A percentile compares a stretch with the other conserved stretches of the same genome.
phyloP scores from a whole-genome alignment of 2,329 filamentous ascomycete species.

The Fusarium irregulare region DNA sequence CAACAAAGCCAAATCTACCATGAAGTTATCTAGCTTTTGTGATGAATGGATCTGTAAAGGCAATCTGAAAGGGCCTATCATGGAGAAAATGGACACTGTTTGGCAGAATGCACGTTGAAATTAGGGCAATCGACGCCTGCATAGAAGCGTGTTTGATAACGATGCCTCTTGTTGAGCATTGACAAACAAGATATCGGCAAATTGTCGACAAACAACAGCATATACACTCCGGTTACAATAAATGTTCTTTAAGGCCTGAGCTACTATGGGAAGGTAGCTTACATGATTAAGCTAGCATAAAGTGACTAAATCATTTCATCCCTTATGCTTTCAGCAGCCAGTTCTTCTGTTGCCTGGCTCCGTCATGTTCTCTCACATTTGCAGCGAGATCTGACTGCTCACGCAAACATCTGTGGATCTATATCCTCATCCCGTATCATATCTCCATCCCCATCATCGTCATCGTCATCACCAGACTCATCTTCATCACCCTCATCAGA shows the following conservation, averaged over 20 bases:
- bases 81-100: background rate
- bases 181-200: background rate
- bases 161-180: background rate
- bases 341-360: background rate
- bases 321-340: too few relatives aligned
- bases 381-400: background rate
- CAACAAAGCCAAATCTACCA: too few relatives aligned
- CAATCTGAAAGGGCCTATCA: too few relatives aligned
- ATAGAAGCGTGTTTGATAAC: background rate
- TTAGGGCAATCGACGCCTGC: background rate
- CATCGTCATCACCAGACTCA: slow-evolving; percentile 44
- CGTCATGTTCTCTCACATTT: background rate
- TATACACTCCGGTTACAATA: too few relatives aligned
- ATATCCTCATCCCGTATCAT: background rate
- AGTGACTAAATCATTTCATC: too few relatives aligned
- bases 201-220: too few relatives aligned
- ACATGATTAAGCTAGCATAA: too few relatives aligned
- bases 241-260: too few relatives aligned
- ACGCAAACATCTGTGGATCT: slow-evolving; percentile 1
- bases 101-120: fast-evolving
- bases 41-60: too few relatives aligned
- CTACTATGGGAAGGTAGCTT: too few relatives aligned
- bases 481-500: slow-evolving; percentile 48
- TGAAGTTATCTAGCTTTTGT: too few relatives aligned
- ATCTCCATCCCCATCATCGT: slow-evolving; percentile 35